These are phyloP conservation scores for Dichomitus squalens DNA, from an alignment of 1,284 basidiomycete species.

Conservation along the genomic window DNA sequence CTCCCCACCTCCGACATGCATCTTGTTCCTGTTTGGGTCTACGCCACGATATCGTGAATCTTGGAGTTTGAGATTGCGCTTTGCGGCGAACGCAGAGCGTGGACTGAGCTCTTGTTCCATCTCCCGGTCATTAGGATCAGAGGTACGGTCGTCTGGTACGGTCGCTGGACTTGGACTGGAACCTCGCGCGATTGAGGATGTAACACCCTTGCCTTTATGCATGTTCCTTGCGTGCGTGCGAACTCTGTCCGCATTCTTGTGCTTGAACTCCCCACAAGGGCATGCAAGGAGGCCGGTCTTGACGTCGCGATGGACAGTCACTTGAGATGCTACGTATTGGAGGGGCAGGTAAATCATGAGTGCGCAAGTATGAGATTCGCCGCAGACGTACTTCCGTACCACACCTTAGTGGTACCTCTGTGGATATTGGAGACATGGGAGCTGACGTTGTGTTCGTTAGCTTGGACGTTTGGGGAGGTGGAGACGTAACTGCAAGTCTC, in stretches of 20 bases:
- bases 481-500: conserved; percentile 12
- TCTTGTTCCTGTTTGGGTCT: neutral
- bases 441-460: conserved; percentile 9
- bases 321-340: conserved; percentile 4
- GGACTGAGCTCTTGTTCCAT: neutral
- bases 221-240: conserved; percentile 7
- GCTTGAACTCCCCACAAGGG: conserved; percentile 10
- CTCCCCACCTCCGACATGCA: neutral
- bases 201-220: conserved; percentile 6
- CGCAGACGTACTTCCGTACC: conserved; percentile 15
- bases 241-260: conserved; percentile 6
- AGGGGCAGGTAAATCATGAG: neutral
- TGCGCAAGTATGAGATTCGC: neutral
- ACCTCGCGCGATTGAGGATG: neutral
- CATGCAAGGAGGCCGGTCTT: conserved; percentile 11
- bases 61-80: neutral
- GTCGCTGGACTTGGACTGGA: neutral
- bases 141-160: neutral
- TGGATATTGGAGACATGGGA: conserved; percentile 14
- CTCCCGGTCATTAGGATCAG: too few species aligned
- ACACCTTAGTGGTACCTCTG: conserved; percentile 6
- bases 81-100: too few species aligned
- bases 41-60: neutral
- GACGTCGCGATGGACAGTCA: conserved; percentile 13
- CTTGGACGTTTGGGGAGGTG: neutral